A percentile compares a stretch with the other conserved stretches of the same genome.
phyloP scores from a whole-genome alignment of 768 basidiomycete genomes.

The Kwoniella heveanensis region DNA sequence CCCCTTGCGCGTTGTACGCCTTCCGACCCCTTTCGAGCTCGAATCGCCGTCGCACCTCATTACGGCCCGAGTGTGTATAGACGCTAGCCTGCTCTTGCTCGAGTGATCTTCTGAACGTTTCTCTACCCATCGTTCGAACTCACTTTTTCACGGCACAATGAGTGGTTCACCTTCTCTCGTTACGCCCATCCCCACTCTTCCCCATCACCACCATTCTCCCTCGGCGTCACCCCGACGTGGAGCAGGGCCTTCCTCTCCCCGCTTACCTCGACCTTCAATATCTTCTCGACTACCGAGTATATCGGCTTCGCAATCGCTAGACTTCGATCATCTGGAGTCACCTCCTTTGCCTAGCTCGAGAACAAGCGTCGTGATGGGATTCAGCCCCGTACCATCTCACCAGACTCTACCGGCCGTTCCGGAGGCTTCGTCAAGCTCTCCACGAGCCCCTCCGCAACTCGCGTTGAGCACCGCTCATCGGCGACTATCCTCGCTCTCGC shows the following conservation, averaged over 20 bases:
- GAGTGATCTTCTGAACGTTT: background rate
- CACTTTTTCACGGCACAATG: constrained; percentile 7
- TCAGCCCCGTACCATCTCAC: constrained; percentile 21
- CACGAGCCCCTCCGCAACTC: constrained; percentile 14
- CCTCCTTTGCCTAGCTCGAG: constrained; percentile 16
- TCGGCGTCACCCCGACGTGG: constrained; percentile 22
- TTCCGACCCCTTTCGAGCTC: background rate
- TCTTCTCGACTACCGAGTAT: constrained; percentile 31
- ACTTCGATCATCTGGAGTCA: constrained; percentile 19
- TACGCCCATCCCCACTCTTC: constrained; percentile 10
- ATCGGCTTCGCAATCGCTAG: constrained; percentile 20
- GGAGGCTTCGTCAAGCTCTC: constrained; percentile 16
- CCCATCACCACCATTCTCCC: constrained; percentile 5
- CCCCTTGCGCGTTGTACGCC: background rate
- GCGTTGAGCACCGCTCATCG: constrained; percentile 27
- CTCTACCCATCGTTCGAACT: background rate
- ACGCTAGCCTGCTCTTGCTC: background rate
- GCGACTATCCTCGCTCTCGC: constrained; percentile 29
- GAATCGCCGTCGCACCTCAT: background rate
- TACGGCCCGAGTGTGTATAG: background rate
- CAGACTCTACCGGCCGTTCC: constrained; percentile 18
- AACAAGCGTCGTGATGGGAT: constrained; percentile 34
- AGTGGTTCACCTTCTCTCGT: constrained; percentile 19
- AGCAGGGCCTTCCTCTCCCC: constrained; percentile 38
- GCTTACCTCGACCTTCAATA: constrained; percentile 25